A percentile compares a stretch with the other conserved stretches of the same genome.
These are phyloP conservation scores for Metschnikowia sp. DNA, from an alignment of 805 yeast genomes.

Conservation along the genomic window DNA sequence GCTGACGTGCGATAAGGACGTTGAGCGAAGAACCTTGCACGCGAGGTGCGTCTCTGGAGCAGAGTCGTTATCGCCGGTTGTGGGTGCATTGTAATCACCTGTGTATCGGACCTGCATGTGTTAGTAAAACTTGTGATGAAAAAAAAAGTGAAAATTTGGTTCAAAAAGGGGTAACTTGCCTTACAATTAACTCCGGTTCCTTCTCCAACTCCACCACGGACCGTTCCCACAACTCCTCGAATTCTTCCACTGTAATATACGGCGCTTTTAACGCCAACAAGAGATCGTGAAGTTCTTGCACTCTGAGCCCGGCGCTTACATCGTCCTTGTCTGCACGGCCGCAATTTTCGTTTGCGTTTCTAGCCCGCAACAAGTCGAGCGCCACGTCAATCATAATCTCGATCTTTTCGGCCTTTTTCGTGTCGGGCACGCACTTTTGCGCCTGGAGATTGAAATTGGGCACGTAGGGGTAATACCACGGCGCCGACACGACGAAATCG, in stretches of 20 bases:
- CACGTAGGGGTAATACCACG: constrained; percentile 54
- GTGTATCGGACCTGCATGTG: constrained; percentile 22
- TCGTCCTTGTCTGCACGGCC: constrained; percentile 46
- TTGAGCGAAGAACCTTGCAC: constrained; percentile 65
- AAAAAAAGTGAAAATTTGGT: neutral
- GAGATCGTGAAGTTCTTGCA: constrained; percentile 50
- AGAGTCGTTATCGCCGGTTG: constrained; percentile 37
- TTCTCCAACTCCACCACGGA: constrained; percentile 58
- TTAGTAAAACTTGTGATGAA: constrained; percentile 22
- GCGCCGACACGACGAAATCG: constrained; percentile 52
- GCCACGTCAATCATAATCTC: constrained; percentile 65
- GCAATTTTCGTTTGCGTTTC: constrained; percentile 63
- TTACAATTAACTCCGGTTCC: constrained; percentile 71
- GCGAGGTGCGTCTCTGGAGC: constrained; percentile 34
- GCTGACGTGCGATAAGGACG: constrained; percentile 62
- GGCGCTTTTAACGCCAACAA: constrained; percentile 46
- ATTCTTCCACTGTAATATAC: constrained; percentile 56
- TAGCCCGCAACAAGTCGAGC: constrained; percentile 58
- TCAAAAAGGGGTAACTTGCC: constrained; percentile 53
- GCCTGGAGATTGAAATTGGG: constrained; percentile 54
- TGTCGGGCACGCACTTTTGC: constrained; percentile 67
- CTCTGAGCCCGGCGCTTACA: constrained; percentile 48
- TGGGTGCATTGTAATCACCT: constrained; percentile 19
- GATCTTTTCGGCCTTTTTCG: constrained; percentile 63
- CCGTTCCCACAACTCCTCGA: constrained; percentile 69